These are phyloP conservation scores for Aureococcus anophagefferens DNA, from an alignment of 108 stramenopile species.

Conservation along the genomic window DNA sequence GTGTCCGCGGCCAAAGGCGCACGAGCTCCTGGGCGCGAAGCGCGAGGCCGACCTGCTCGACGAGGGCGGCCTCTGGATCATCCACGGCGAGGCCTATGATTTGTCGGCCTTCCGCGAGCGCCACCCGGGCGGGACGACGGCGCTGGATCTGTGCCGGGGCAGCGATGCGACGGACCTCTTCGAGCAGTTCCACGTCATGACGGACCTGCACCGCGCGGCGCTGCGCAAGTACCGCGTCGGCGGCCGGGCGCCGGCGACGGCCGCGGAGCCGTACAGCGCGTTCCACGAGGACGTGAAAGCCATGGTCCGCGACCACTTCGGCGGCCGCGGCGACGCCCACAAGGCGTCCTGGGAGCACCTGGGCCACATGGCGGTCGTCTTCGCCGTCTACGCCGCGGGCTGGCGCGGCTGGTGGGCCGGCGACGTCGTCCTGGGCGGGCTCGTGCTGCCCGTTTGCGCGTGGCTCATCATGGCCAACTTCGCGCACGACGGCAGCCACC, in stretches of 20 bases:
- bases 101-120: neutral
- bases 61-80: neutral
- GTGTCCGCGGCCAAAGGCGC: no score
- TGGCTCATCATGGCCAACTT: slow-evolving; percentile 3
- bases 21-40: no score
- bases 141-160: neutral
- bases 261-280: neutral
- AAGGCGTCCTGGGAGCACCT: neutral
- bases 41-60: neutral
- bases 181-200: neutral
- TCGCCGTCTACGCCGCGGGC: neutral
- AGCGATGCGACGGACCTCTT: neutral
- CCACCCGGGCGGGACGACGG: neutral
- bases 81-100: neutral
- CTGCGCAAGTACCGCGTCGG: neutral
- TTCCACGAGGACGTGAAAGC: slow-evolving; percentile 2
- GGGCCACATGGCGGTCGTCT: neutral
- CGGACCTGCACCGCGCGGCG: neutral
- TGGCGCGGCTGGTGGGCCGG: neutral
- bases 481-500: neutral
- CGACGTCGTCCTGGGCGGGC: neutral
- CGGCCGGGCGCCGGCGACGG: no score
- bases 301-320: neutral
- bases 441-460: neutral
- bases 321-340: neutral